Evolutionary conservation across 192 early-diverging fungal species (phyloP).

Genomic region (Rhizophagus clarus): DNA sequence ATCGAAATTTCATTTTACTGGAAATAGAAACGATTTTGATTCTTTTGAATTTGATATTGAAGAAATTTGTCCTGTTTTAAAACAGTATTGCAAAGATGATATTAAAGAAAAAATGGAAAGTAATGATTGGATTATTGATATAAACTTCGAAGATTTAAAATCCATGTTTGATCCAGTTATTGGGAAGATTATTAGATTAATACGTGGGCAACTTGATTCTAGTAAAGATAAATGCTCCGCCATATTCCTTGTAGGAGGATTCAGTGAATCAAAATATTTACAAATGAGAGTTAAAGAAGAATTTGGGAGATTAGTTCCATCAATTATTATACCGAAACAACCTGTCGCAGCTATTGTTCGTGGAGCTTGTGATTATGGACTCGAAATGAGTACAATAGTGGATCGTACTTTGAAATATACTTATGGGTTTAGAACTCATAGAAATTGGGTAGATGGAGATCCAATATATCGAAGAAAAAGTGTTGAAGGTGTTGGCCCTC

Average conservation of each 20-base stretch:
- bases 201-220: constrained; percentile 45
- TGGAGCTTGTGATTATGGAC: neutral
- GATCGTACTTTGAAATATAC: too few relatives aligned
- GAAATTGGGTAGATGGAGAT: too few relatives aligned
- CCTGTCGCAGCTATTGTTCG: constrained; percentile 39
- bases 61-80: constrained; percentile 4
- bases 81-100: neutral
- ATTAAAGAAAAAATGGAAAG: constrained; percentile 40
- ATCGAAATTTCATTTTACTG: neutral
- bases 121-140: constrained; percentile 42
- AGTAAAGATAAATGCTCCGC: constrained; percentile 35
- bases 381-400: neutral
- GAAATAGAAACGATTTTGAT: neutral
- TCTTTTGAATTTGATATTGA: constrained; percentile 2
- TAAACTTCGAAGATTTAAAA: neutral
- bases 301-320: constrained; percentile 33
- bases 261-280: constrained; percentile 49
- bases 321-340: constrained; percentile 43
- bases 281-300: constrained; percentile 37
- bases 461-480: too few relatives aligned
- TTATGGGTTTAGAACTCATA: too few relatives aligned
- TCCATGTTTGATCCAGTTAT: constrained; percentile 57
- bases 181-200: constrained; percentile 45
- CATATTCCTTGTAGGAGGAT: constrained; percentile 57
- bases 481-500: too few relatives aligned